Evolutionary conservation across 306 rosid genomes (phyloP).

Genomic region (Vicia sativa): DNA sequence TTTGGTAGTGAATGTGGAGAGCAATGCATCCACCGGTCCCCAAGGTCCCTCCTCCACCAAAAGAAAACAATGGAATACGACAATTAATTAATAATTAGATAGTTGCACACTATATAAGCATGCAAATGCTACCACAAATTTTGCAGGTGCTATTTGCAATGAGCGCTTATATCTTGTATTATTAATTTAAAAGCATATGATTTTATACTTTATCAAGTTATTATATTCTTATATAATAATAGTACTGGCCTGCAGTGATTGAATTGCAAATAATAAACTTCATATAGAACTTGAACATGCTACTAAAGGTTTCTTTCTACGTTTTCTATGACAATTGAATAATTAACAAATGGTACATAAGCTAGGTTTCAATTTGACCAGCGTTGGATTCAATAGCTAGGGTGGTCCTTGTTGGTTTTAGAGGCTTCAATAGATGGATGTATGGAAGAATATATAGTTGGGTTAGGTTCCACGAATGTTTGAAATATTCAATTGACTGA

Average conservation of each 20-base stretch:
- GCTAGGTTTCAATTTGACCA: slow-evolving; percentile 9
- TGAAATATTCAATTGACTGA: neutral
- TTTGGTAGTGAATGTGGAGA: slow-evolving; percentile 5
- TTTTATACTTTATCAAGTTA: neutral
- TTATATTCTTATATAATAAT: neutral
- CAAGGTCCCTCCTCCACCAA: slow-evolving; percentile 1
- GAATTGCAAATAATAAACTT: slow-evolving; percentile 15
- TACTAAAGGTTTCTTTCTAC: slow-evolving; percentile 24
- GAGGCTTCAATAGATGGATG: slow-evolving; percentile 13
- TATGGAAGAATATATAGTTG: neutral
- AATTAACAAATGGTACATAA: slow-evolving; percentile 4
- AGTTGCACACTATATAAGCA: neutral
- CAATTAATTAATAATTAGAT: slow-evolving; percentile 7
- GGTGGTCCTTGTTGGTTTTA: slow-evolving; percentile 40
- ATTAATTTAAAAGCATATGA: neutral
- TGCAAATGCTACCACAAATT: neutral
- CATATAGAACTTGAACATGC: neutral
- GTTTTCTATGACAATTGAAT: slow-evolving; percentile 26
- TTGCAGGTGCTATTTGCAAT: slow-evolving; percentile 8
- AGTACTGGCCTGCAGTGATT: slow-evolving; percentile 1
- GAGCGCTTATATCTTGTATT: neutral
- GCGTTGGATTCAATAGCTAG: slow-evolving; percentile 30
- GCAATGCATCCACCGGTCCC: slow-evolving; percentile 14
- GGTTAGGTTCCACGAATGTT: neutral
- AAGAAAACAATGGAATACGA: neutral